Conservation (phyloP, 2,329 filamentous ascomycete species). For the Penicillium sp. region DNA sequence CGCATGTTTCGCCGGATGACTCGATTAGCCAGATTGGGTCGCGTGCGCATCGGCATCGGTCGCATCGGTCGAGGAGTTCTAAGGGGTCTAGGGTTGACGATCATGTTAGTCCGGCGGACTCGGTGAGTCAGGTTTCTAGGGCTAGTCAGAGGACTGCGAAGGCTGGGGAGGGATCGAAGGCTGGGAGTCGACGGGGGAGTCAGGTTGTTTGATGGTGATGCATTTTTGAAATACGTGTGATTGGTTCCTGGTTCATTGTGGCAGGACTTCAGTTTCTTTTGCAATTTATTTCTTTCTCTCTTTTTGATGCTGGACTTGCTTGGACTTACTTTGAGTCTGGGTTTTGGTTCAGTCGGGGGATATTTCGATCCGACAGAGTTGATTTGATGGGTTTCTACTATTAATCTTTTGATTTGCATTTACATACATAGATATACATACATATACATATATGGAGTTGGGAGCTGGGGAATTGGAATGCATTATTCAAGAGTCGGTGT, state of each 20-base stretch:
- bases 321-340: neutral
- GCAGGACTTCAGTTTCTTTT: neutral
- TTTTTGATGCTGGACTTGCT: neutral
- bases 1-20: conserved; percentile 67
- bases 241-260: neutral
- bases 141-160: conserved; percentile 28
- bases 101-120: conserved; percentile 32
- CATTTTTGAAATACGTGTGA: neutral
- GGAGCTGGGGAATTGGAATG: conserved; percentile 1
- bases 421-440: conserved; percentile 4
- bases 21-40: conserved; percentile 61
- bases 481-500: neutral
- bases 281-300: neutral
- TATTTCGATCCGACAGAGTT: conserved; percentile 4
- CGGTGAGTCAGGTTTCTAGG: conserved; percentile 34
- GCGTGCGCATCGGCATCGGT: conserved; percentile 19
- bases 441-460: conserved; percentile 9
- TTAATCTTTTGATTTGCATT: conserved; percentile 5
- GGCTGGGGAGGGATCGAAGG: conserved; percentile 24
- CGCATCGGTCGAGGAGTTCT: conserved; percentile 24
- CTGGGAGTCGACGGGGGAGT: conserved; percentile 24
- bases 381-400: neutral
- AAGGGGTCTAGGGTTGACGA: conserved; percentile 28
- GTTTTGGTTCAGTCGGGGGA: neutral
- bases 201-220: conserved; percentile 19